Base-by-base conservation (phyloP, 1,284 basidiomycete genomes). In the Leccinum pseudoinsigne region DNA sequence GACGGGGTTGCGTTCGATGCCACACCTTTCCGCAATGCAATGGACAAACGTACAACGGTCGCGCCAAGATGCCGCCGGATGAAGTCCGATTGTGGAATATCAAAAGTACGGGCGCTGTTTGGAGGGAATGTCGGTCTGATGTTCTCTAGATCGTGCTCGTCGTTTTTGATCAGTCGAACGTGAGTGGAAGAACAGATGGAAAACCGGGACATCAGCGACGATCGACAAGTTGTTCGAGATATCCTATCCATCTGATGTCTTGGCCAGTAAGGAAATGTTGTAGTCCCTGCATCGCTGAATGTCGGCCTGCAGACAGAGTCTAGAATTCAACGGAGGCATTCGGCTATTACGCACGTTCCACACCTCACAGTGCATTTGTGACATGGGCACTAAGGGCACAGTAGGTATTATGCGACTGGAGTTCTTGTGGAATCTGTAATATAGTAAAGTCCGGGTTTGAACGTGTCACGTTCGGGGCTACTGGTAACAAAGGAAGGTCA, bases 341-440 rank as follows among this genome's bases (percentile, higher is more conserved):
- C 76, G 78, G 64, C 79, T 84, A 68, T 77, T 86, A 57, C 80
- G 81, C 64, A 85, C 83, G 45, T 88, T 86, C 68, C 82, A 87
- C 65, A 81, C 83, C 62, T 79, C 84, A 2, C 86, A 87, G 64
- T 87, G 86, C 67, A 84, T 88, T 45, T 88, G 86, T 72, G 84
- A 88, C 70, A 74, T 88, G 63, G 86, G 86, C 10, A 79, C 78
- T 16, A 84, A 84, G 62, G 78, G 80, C 40, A 68, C 78, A 34
- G 31, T 34, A 34, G 2, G 68, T 70, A 0, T 69, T 86, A 14
- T 88, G 87, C 72, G 77, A 77, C 63, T 85, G 84, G 76, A 78
- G 75, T 58, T 86, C 86, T 21, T 88, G 86, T 64, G 86, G 87
- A 4, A 84, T 87, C 61, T 88, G 86, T 71, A 80, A 75, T 62